Evolutionary conservation across 768 basidiomycete genomes (phyloP).

Genomic region (Leucosporidium yakuticum): DNA sequence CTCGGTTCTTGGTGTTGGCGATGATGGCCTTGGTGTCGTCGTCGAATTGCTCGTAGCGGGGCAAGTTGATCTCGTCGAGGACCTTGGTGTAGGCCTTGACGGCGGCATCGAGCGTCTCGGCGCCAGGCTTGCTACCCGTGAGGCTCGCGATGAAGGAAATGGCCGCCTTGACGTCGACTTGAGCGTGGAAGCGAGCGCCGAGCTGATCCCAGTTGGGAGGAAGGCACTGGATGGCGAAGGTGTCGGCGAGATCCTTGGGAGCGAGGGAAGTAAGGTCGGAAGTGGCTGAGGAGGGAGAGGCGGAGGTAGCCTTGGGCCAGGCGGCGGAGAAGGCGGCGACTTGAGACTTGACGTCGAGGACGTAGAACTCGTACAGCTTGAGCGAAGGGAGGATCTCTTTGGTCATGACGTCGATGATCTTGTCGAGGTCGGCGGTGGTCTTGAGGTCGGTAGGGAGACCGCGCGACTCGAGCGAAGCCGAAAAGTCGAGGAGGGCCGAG

Average conservation of each 20-base stretch:
- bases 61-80: constrained; percentile 80
- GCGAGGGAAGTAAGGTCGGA: constrained; percentile 51
- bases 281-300: constrained; percentile 44
- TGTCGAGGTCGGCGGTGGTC: constrained; percentile 62
- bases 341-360: constrained; percentile 67
- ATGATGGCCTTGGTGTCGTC: constrained; percentile 70
- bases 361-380: constrained; percentile 90
- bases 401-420: constrained; percentile 60
- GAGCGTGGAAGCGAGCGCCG: constrained; percentile 56
- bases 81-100: constrained; percentile 68
- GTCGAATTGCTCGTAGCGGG: constrained; percentile 68
- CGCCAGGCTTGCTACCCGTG: constrained; percentile 52
- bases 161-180: constrained; percentile 58
- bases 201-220: constrained; percentile 27
- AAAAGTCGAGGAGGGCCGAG: constrained; percentile 74
- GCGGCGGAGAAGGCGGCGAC: constrained; percentile 55
- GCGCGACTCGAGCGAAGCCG: constrained; percentile 56
- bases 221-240: constrained; percentile 31
- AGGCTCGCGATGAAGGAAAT: constrained; percentile 65
- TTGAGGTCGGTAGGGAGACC: constrained; percentile 67
- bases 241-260: constrained; percentile 51
- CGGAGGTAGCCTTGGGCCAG: constrained; percentile 57
- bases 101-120: constrained; percentile 52
- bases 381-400: constrained; percentile 55
- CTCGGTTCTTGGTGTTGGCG: constrained; percentile 64